Conservation (phyloP, 352 stramenopile genomes). For the Phytophthora podocarpi region DNA sequence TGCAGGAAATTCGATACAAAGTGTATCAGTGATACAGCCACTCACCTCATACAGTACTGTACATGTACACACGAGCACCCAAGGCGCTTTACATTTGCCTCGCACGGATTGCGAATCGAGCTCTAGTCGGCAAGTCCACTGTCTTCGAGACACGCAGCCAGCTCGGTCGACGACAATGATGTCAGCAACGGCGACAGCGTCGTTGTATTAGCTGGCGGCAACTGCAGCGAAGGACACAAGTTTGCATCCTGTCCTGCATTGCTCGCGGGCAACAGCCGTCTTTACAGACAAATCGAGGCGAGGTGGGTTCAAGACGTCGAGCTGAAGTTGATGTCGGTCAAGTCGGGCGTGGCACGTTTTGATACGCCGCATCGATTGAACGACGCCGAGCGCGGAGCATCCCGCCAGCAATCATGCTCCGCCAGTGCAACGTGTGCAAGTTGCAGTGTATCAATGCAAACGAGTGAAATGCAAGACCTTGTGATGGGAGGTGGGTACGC, state of each 20-base stretch:
- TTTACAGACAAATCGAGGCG: conserved; percentile 13
- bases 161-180: conserved; percentile 4
- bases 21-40: no score
- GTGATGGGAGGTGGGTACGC: conserved; percentile 17
- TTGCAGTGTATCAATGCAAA: conserved; percentile 2
- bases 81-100: no score
- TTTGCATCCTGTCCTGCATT: no score
- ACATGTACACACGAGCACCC: no score
- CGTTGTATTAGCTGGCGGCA: no score
- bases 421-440: conserved; percentile 4
- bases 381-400: conserved; percentile 3
- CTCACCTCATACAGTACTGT: background rate
- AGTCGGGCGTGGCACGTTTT: no score
- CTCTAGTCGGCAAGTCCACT: conserved; percentile 9
- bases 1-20: conserved; percentile 6
- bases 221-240: no score
- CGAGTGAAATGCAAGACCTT: conserved; percentile 12
- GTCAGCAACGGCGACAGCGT: background rate
- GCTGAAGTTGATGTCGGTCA: no score
- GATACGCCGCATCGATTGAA: no score
- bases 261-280: no score
- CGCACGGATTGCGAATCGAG: conserved; percentile 27
- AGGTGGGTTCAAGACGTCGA: background rate
- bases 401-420: conserved; percentile 14
- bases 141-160: conserved; percentile 11